These are phyloP conservation scores for slime mould (Dictyostelium discoideum) DNA, from an alignment of 78 protist genomes.

Conservation along the genomic window dicty_2.7 NC_007091.3:475501-476000, in stretches of 20 bases:
- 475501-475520: slow-evolving; percentile 75
- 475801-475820: slow-evolving; percentile 49
- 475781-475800: not conserved
- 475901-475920: not conserved
- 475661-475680: slow-evolving; percentile 70
- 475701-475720: slow-evolving; percentile 59
- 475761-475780: not conserved
- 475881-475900: not conserved
- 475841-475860: slow-evolving; percentile 25
- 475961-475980: too few relatives aligned
- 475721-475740: slow-evolving; percentile 73
- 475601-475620: not conserved
- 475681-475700: not conserved
- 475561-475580: not conserved
- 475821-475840: slow-evolving; percentile 67
- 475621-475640: slow-evolving; percentile 6
- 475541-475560: slow-evolving; percentile 15
- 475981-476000: too few relatives aligned
- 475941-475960: too few relatives aligned
- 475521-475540: slow-evolving; percentile 57
- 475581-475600: not conserved
- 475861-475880: not conserved
- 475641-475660: slow-evolving; percentile 78
- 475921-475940: not conserved
- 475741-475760: slow-evolving; percentile 8